Percentiles rank a stretch among this genome's conserved stretches.
Evolutionary conservation across 768 basidiomycete species (phyloP).

Genomic region (Leccinum uliginosum): DNA sequence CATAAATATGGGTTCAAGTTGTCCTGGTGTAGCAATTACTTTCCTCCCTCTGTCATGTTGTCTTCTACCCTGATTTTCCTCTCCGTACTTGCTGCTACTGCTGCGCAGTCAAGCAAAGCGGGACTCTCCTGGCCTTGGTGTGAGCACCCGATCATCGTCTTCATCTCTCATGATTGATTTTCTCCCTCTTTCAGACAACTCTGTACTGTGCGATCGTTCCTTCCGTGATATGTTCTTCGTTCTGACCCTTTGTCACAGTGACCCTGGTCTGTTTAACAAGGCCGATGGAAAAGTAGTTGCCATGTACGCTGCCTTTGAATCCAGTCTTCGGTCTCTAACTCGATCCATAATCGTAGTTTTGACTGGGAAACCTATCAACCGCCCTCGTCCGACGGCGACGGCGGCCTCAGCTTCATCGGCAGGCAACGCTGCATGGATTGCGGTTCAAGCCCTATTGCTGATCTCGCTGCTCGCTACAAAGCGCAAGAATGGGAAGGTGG

Average conservation of each 20-base stretch:
- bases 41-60: constrained; percentile 15
- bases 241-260: constrained; percentile 12
- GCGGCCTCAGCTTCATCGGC: constrained; percentile 36
- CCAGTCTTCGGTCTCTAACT: background rate
- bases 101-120: constrained; percentile 33
- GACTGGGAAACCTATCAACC: constrained; percentile 36
- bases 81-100: constrained; percentile 13
- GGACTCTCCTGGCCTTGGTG: constrained; percentile 37
- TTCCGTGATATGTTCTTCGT: background rate
- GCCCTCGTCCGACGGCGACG: constrained; percentile 32
- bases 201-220: constrained; percentile 23
- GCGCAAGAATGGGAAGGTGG: constrained; percentile 30
- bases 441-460: constrained; percentile 31
- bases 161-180: background rate
- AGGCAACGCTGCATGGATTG: constrained; percentile 38
- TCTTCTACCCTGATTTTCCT: constrained; percentile 15
- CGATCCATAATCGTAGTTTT: constrained; percentile 19
- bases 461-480: constrained; percentile 30
- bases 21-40: background rate
- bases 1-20: background rate
- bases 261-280: constrained; percentile 30
- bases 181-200: constrained; percentile 19
- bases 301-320: constrained; percentile 20
- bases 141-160: constrained; percentile 2
- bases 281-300: constrained; percentile 31